Evolutionary conservation across 805 yeast species (phyloP), one percentile per base, ranked within the genome.

Genomic region (Grigorovia transvaalensis): DNA sequence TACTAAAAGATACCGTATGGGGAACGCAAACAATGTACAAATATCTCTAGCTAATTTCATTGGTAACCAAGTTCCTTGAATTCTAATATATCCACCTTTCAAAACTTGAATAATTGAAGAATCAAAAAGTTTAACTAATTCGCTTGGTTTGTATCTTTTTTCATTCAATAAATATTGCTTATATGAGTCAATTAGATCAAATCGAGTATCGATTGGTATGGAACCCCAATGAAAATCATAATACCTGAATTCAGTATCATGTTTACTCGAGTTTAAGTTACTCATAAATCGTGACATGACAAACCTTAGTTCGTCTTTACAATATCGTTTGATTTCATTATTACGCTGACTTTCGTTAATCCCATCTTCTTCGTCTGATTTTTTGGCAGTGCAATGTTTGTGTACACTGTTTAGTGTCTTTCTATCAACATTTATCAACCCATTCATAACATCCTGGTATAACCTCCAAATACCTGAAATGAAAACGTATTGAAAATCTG

Each of bases 31-130:
- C 50, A 84, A 77, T 40, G 79, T 66, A 4, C 96, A 91, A 49
- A 89, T 71, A 33, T 77, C 69, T 54, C 74, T 75, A 29, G 93
- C 88, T 1, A 85, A 72, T 9, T 76, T 77, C 61, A 69, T 84
- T 1, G 96, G 91, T 43, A 88, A 69, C 96, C 96, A 90, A 11
- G 96, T 88, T 3, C 97, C 97, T 70, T 89, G 97, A 57, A 90
- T 88, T 71, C 88, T 88, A 57, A 89, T 75, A 60, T 81, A 88
- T 2, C 97, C 97, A 46, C 97, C 97, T 50, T 96, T 73, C n/a
- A 89, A 86, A 45, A 96, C 76, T 57, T 80, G 79, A 41, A 71
- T 60, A 13, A 65, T 56, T 20, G 56, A 54, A 11, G 57, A 53
- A 33, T 59, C 54, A 12, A 57, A 54, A 18, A 59, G 47, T 12